Evolutionary conservation across 164 flowering plant genomes (phyloP).

Genomic region (Chimonanthus salicifolius): DNA sequence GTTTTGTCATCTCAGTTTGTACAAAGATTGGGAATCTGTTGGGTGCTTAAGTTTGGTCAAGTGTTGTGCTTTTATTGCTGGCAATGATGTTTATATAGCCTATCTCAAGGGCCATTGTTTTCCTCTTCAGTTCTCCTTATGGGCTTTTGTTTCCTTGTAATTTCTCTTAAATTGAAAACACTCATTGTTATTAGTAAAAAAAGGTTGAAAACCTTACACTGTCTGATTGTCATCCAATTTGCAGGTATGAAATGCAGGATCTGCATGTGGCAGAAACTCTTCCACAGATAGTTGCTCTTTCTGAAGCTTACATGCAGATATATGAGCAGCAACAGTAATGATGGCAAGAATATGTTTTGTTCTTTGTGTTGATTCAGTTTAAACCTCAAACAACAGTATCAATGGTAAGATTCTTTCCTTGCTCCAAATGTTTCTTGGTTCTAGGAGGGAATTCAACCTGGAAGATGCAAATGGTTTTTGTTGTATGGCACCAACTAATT

Average conservation of each 20-base stretch:
- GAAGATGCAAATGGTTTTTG: not conserved
- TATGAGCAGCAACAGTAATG: slow-evolving; percentile 81
- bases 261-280: slow-evolving; percentile 94
- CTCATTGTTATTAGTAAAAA: too few relatives aligned
- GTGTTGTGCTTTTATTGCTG: too few relatives aligned
- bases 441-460: not conserved
- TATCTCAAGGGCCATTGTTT: too few relatives aligned
- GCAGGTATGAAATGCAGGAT: slow-evolving; percentile 99
- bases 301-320: slow-evolving; percentile 97
- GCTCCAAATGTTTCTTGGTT: not conserved
- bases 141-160: too few relatives aligned
- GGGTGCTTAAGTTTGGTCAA: too few relatives aligned
- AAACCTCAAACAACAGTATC: not conserved
- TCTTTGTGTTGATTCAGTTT: not conserved
- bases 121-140: too few relatives aligned
- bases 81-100: too few relatives aligned
- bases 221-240: not conserved
- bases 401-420: not conserved
- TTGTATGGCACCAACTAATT: not conserved
- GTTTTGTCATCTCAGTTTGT: too few relatives aligned
- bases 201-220: not conserved
- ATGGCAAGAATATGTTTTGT: not conserved
- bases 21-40: too few relatives aligned
- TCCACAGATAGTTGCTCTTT: slow-evolving; percentile 98
- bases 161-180: too few relatives aligned